Percentiles rank a stretch among this genome's conserved stretches.
phyloP scores from a whole-genome alignment of 1,284 basidiomycete species.

The Cryptococcus floricola region DNA sequence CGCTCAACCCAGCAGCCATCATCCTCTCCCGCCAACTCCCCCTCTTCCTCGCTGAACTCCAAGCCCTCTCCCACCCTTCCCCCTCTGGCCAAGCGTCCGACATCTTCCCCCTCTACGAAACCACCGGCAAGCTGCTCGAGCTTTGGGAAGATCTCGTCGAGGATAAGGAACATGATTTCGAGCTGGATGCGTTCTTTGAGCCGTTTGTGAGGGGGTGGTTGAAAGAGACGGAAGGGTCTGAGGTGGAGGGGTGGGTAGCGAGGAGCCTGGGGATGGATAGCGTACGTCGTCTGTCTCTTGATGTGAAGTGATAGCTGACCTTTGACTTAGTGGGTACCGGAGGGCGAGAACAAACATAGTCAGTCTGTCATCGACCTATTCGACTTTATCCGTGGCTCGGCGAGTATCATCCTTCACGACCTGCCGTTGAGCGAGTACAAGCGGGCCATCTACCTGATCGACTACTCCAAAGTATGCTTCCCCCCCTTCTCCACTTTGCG shows the following conservation, averaged over 20 bases:
- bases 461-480: conserved; percentile 40
- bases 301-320: not conserved
- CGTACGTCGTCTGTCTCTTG: conserved; percentile 20
- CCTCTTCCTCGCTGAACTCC: conserved; percentile 46
- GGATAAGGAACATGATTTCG: conserved; percentile 38
- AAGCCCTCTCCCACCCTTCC: conserved; percentile 37
- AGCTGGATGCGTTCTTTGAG: conserved; percentile 48
- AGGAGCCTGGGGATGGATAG: conserved; percentile 46
- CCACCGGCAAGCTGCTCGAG: conserved; percentile 32
- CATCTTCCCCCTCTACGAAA: conserved; percentile 45
- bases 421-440: conserved; percentile 45
- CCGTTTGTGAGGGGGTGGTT: conserved; percentile 48
- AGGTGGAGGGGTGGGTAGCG: conserved; percentile 46
- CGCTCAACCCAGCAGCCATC: conserved; percentile 39
- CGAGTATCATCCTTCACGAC: conserved; percentile 37
- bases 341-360: conserved; percentile 40
- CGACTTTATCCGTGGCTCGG: conserved; percentile 43
- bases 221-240: conserved; percentile 40
- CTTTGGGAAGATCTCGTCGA: conserved; percentile 45
- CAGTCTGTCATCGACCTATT: conserved; percentile 49
- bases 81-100: conserved; percentile 28
- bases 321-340: conserved; percentile 39
- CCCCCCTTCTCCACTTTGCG: not conserved
- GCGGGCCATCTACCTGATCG: conserved; percentile 46
- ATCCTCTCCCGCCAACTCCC: conserved; percentile 46